Percentiles rank a stretch among this genome's conserved stretches.
Evolutionary conservation across 257 asterid species (phyloP).

Genomic region (Nemophila menziesii): DNA sequence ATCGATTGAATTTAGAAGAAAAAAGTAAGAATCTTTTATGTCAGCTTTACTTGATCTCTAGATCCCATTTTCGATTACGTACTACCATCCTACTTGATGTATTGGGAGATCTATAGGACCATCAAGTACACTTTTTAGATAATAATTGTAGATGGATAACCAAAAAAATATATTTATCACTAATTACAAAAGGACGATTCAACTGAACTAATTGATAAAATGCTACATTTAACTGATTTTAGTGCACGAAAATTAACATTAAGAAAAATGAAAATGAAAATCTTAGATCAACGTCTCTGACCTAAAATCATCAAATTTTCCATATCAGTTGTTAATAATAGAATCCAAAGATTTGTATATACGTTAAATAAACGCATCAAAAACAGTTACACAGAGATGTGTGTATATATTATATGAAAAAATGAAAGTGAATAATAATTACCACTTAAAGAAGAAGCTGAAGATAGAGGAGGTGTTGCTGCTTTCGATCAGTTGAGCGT

Average conservation of each 20-base stretch:
- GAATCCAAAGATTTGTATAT: neutral
- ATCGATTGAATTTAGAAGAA: too few species aligned
- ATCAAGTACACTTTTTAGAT: too few species aligned
- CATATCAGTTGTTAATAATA: neutral
- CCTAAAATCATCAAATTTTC: neutral
- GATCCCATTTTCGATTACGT: too few species aligned
- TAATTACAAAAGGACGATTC: neutral
- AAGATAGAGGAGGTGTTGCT: neutral
- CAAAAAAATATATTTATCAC: neutral
- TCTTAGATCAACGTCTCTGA: neutral
- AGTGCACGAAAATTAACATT: neutral
- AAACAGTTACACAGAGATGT: too few species aligned
- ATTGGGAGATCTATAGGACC: too few species aligned
- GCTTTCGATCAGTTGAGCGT: constrained; percentile 1
- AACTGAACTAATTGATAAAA: neutral
- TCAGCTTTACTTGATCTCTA: too few species aligned
- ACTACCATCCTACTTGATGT: too few species aligned
- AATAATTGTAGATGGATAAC: too few species aligned
- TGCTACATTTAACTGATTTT: neutral
- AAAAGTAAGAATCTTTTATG: too few species aligned
- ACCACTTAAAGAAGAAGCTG: neutral
- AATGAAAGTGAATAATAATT: neutral
- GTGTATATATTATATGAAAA: too few species aligned
- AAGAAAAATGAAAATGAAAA: too few species aligned
- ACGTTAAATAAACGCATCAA: neutral